A percentile compares a stretch with the other conserved stretches of the same genome.
These are phyloP conservation scores for Pythium utonaiense DNA, from an alignment of 352 stramenopile genomes.

Conservation along the genomic window DNA sequence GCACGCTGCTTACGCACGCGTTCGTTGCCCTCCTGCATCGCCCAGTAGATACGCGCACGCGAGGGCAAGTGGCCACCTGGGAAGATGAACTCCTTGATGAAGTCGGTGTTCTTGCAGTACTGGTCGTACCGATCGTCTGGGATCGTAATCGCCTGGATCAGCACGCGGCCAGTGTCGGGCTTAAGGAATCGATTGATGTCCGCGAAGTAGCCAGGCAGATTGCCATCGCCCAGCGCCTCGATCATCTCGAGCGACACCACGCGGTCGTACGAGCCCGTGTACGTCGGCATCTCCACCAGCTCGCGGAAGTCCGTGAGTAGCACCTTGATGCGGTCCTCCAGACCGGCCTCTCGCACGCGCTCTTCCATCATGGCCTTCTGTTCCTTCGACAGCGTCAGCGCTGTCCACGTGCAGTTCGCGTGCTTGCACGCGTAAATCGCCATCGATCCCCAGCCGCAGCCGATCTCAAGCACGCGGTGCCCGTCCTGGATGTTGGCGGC, in stretches of 20 bases:
- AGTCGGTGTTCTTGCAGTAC: conserved; percentile 29
- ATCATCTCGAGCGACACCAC: conserved; percentile 37
- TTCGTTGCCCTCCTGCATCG: conserved; percentile 20
- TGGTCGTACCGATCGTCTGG: conserved; percentile 24
- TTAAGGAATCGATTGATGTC: conserved; percentile 30
- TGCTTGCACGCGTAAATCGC: conserved; percentile 20
- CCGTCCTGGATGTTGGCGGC: conserved; percentile 22
- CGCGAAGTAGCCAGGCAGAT: conserved; percentile 26
- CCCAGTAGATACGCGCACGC: conserved; percentile 23
- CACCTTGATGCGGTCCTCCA: conserved; percentile 27
- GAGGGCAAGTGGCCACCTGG: conserved; percentile 29
- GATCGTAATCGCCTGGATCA: conserved; percentile 31
- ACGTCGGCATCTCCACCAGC: conserved; percentile 18
- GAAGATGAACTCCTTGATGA: conserved; percentile 36
- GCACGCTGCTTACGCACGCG: conserved; percentile 3
- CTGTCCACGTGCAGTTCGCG: conserved; percentile 19
- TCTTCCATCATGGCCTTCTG: conserved; percentile 25
- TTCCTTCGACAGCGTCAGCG: conserved; percentile 19
- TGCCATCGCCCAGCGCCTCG: conserved; percentile 25
- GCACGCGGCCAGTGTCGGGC: conserved; percentile 21
- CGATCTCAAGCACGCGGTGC: conserved; percentile 29
- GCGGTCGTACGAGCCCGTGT: conserved; percentile 16
- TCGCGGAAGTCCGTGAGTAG: conserved; percentile 28
- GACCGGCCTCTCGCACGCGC: conserved; percentile 17
- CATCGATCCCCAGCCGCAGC: conserved; percentile 30